Conservation (phyloP, 352 stramenopile species). For the Pythium periplocum region DNA sequence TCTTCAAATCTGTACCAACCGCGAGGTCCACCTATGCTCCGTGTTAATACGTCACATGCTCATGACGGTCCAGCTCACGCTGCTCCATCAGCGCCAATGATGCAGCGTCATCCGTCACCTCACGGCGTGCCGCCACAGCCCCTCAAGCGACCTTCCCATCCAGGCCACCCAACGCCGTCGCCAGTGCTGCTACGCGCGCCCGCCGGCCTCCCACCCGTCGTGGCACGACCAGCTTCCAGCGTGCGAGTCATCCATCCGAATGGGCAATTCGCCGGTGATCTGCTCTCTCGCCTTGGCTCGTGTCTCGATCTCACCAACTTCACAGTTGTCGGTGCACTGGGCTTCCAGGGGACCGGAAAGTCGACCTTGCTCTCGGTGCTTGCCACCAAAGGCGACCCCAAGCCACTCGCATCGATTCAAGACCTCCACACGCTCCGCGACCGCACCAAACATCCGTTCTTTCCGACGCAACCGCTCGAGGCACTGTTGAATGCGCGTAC, state of each 20-base stretch:
- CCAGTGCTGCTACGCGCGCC: constrained; percentile 1
- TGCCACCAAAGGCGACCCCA: background rate
- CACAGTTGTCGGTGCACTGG: constrained; percentile 60
- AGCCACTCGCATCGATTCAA: background rate
- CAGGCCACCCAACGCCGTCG: background rate
- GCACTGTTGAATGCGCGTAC: constrained; percentile 23
- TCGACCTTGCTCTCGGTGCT: constrained; percentile 66
- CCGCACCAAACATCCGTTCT: constrained; percentile 15
- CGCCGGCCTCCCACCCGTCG: too few relatives aligned
- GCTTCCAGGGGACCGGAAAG: constrained; percentile 66
- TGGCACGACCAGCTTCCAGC: constrained; percentile 27
- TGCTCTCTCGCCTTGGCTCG: constrained; percentile 37
- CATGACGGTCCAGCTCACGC: background rate
- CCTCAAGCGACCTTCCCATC: background rate
- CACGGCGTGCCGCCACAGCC: background rate
- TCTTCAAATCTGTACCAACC: constrained; percentile 7
- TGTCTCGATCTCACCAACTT: constrained; percentile 69
- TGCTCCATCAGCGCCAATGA: background rate
- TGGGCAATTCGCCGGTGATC: constrained; percentile 51
- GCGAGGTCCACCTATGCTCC: constrained; percentile 8
- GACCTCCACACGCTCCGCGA: constrained; percentile 8
- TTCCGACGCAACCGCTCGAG: constrained; percentile 36
- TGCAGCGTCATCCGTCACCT: background rate
- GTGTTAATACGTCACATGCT: constrained; percentile 10
- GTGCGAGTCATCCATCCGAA: background rate